Base-by-base conservation (phyloP, 2,329 filamentous ascomycete genomes). In the Myriosclerotinia curreyana region DNA sequence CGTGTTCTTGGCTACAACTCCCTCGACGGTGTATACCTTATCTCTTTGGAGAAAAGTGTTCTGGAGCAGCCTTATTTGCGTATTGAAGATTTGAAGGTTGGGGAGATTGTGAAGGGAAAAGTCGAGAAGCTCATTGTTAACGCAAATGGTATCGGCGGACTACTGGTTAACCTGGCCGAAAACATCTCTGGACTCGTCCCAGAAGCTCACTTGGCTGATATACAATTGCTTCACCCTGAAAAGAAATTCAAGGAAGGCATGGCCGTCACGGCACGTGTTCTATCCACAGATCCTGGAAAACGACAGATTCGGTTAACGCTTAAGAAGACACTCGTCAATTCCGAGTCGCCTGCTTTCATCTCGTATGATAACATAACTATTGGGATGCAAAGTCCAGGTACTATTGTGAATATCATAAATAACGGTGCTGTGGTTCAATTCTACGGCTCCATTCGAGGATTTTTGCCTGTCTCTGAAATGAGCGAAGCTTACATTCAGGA, bases 401-500 rank as follows among this genome's bases (percentile, higher is more conserved):
- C 92, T 0, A 89, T 99, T 68, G 83, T 96, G 69, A 96, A 90
- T 68, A 81, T 99, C 14, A 81, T 92, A 64, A 78, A 84, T 4
- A 86, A 86, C 61, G 95, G 95, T 65, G 95, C 95, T 14, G 86
- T 94, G 22, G 89, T 99, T 61, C 92, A 96, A 74, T 99, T 98
- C 77, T 99, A 96, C 72, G 92, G 92, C 22, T 78, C 82, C 11
- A 81, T 99, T 25, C 86, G 86, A 69, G 96, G 90, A 11, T 99
- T 96, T 79, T 82, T 99, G 62, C 95, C 95, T 2, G 88, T 96
- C 0, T 91, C 91, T 1, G 94, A 99, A 77, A 99, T 99, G 95
- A 98, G 95, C 75, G 95, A 99, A 75, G 92, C 93, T 14, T 97
- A 89, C 74, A 97, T 99, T 72, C 85, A 89, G 69, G 90, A 97